Base-by-base conservation (phyloP, 2,329 filamentous ascomycete genomes). In the Aspergillus sclerotialis region DNA sequence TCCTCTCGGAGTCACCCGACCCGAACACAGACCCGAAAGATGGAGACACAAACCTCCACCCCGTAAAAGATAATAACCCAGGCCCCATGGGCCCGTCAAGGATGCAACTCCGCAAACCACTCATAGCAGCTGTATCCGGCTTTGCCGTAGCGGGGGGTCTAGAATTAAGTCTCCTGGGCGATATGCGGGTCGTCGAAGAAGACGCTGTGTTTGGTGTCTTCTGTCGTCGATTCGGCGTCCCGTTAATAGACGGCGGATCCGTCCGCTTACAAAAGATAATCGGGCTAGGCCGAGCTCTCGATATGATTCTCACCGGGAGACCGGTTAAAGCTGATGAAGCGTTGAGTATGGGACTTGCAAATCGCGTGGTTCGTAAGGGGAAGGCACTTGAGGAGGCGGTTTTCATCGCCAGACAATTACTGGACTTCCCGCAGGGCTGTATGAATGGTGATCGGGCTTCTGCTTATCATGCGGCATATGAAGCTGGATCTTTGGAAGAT, bases 261-360 rank as follows among this genome's bases (percentile, higher is more conserved):
- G 70, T 76, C 0, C 64, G 73, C 1, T 50, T 76, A 5, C 70
- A 69, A 37, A 61, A 61, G 1, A 60, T 75, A 28, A 52, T 77
- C 14, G 73, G 74, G 0, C 56, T 76, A 1, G 70, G 72, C 0
- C 49, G 70, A 3, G 73, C 74, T 0, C 40, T 76, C 35, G 74
- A 77, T 48, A 70, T 77, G 66, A 73, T 76, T 11, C 54, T 78
- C 4, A 77, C 74, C 0, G 73, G 75, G 0, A 55, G 72, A 1
- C 45, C 63, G 0, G 69, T 77, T 0, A 43, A 40, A 0, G 72
- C 73, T 0, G 44, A 61, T 12, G 72, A 78, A 43, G 73, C 73
- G 0, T 43, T 73, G 17, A 32, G 48, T 1, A 72, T 75, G 57
- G 73, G 72, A 1, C 55, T 77, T 6, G 73, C 66, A 7, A 76